Evolutionary conservation across 2,329 filamentous ascomycete species (phyloP).

Genomic region (Trichoderma asperellum): DNA sequence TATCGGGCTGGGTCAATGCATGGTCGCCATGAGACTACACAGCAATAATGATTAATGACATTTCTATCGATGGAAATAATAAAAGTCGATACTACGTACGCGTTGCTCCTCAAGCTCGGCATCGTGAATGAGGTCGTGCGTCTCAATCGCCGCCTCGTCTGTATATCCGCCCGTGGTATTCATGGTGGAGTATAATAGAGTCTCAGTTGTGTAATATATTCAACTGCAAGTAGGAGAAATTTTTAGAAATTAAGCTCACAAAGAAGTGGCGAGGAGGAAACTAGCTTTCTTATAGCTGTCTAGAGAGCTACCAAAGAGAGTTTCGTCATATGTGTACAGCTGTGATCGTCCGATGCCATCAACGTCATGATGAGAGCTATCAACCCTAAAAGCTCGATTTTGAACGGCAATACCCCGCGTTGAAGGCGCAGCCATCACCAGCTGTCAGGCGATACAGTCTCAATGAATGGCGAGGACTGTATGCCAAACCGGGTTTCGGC

Average conservation of each 20-base stretch:
- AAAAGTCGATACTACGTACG: background rate
- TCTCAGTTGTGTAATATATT: background rate
- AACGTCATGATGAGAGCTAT: constrained; percentile 26
- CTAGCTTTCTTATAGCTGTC: constrained; percentile 25
- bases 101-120: constrained; percentile 43
- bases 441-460: constrained; percentile 22
- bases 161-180: constrained; percentile 33
- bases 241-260: background rate
- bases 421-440: constrained; percentile 24
- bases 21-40: constrained; percentile 24
- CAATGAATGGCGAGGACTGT: constrained; percentile 13
- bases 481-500: background rate
- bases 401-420: constrained; percentile 22
- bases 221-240: background rate
- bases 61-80: background rate
- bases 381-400: constrained; percentile 18
- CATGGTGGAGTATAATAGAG: background rate
- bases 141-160: constrained; percentile 40
- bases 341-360: constrained; percentile 19
- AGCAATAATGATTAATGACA: background rate
- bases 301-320: constrained; percentile 3
- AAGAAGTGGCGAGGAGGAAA: constrained; percentile 1
- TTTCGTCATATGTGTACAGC: constrained; percentile 18
- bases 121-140: constrained; percentile 42
- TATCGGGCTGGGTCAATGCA: constrained; percentile 27